Percentiles rank a stretch among this genome's conserved stretches.
Conservation (phyloP, 2,329 filamentous ascomycete species). For the Trichoderma gracile region DNA sequence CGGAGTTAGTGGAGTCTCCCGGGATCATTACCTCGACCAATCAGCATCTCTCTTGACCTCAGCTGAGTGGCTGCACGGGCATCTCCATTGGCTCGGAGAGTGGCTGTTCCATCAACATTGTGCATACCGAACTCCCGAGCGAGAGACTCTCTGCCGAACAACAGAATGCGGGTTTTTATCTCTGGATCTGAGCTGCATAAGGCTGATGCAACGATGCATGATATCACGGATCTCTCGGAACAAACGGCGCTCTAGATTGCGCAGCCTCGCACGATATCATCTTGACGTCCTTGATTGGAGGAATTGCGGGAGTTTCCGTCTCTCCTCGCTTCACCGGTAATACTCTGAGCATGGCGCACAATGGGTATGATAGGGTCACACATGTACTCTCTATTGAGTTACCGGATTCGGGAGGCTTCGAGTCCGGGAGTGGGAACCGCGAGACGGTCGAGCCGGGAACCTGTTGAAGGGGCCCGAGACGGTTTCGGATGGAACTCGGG, state of each 20-base stretch:
- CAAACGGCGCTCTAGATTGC: not conserved
- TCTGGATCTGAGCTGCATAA: not conserved
- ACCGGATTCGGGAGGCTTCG: too few species aligned
- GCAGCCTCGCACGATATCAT: not conserved
- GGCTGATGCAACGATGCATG: not conserved
- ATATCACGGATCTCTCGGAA: not conserved
- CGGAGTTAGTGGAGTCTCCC: not conserved
- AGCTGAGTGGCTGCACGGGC: not conserved
- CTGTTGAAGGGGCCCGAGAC: not conserved
- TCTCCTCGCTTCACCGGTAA: not conserved
- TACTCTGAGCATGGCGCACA: not conserved
- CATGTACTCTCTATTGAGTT: too few species aligned
- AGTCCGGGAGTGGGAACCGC: not conserved
- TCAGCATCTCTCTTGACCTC: not conserved
- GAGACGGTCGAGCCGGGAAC: not conserved
- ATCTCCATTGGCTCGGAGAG: not conserved
- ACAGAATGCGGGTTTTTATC: not conserved
- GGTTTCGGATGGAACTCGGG: conserved; percentile 20
- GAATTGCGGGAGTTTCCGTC: not conserved
- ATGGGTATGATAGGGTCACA: not conserved
- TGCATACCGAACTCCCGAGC: conserved; percentile 12
- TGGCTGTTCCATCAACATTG: not conserved
- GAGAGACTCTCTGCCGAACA: not conserved
- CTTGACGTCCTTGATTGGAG: not conserved
- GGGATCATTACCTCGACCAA: not conserved